Evolutionary conservation across 345 rosid species (phyloP), one percentile per base, ranked within the genome.

Genomic region (Melaleuca quinquenervia): DNA sequence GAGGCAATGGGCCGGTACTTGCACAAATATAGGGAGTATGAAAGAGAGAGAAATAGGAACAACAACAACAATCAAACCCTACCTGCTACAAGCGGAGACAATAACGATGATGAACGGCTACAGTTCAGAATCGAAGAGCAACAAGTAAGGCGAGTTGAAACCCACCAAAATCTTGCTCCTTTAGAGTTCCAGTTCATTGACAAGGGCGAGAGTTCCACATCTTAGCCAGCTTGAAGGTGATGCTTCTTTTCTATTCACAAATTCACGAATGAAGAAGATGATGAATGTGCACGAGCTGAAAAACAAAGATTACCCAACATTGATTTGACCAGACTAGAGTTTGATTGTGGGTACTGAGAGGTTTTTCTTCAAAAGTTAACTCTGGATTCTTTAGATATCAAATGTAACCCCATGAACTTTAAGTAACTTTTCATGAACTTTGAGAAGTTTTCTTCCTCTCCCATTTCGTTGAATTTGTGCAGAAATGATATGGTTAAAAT

Each of bases 1-100:
- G 95, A 93, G 26, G 95, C 95, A 13, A 91, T 92, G 52, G 87
- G 88, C 27, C 92, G 94, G 90, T 87, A 93, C 88, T 91, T 93
- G 75, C 90, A 93, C 70, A 93, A 91, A 87, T 94, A 89, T 86
- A 92, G 97, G 62, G 92, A 91, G 87, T 92, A 91, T 78, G 97
- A 95, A 83, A 88, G 93, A 85, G 93, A 93, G 82, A 94, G 84
- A 90, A 89, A 50, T 54, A 45, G 52, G 32, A 45, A 21, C 50
- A 49, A 26, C 78, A 58, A 70, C 75, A 85, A 21, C 85, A 52
- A n/a, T 60, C 45, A 85, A 76, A 22, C 48, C 84, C n/a, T 10
- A 49, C 36, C 50, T 48, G 44, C 51, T 24, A 7, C 55, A 88
- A 85, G 87, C 3, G 86, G 87, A 85, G 85, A 54, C 29, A 89